Evolutionary conservation across 768 basidiomycete genomes (phyloP).

Genomic region (Nidula microcarpa): DNA sequence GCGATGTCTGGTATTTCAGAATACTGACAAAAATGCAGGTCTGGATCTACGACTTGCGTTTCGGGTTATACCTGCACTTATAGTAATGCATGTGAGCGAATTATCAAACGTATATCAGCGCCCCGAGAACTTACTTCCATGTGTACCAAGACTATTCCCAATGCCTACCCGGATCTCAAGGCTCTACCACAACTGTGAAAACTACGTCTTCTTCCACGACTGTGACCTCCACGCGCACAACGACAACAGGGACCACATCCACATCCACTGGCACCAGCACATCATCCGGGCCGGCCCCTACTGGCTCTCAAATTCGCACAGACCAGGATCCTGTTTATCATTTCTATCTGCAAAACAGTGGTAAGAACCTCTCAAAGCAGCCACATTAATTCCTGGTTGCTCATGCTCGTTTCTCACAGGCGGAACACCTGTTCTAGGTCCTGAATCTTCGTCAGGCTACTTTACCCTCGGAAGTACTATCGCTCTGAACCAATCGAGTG

Average conservation of each 20-base stretch:
- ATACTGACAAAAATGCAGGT: constrained; percentile 18
- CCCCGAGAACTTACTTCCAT: too few species aligned
- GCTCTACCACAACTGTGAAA: too few species aligned
- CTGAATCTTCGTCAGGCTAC: constrained; percentile 44
- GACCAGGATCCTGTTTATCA: constrained; percentile 52
- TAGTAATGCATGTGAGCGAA: constrained; percentile 30
- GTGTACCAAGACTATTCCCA: constrained; percentile 44
- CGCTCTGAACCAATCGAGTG: constrained; percentile 36
- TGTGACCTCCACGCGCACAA: constrained; percentile 23
- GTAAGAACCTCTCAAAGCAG: constrained; percentile 14
- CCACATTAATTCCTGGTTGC: too few species aligned
- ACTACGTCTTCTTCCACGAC: constrained; percentile 10
- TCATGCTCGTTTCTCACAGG: constrained; percentile 17
- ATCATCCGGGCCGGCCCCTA: constrained; percentile 28
- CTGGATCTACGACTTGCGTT: constrained; percentile 39
- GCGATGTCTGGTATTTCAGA: background rate
- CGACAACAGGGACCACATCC: constrained; percentile 15
- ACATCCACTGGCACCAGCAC: constrained; percentile 14
- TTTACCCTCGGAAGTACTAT: constrained; percentile 49
- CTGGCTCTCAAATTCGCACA: constrained; percentile 48
- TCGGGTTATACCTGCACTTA: constrained; percentile 39
- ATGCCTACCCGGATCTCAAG: constrained; percentile 37
- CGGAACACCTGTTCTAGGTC: constrained; percentile 47
- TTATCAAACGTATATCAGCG: background rate
- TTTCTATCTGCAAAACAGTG: constrained; percentile 50